phyloP scores from a whole-genome alignment of 345 rosid species.

The Linum lewisii region DNA sequence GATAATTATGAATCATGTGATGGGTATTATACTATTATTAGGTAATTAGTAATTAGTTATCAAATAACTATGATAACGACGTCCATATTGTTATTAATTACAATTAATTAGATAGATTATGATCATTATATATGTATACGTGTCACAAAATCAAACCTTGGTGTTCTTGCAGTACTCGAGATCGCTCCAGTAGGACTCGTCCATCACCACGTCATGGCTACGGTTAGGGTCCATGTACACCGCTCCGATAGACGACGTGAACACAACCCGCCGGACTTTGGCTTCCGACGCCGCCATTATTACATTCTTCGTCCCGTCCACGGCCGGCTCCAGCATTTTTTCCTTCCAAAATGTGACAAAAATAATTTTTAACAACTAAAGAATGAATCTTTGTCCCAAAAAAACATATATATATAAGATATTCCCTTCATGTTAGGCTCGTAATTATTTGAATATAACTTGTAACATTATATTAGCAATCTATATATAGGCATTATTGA shows the following conservation, averaged over 20 bases:
- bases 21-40: too few relatives aligned
- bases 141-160: conserved; percentile 59
- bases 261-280: conserved; percentile 73
- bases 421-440: too few relatives aligned
- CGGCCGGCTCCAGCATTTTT: conserved; percentile 96
- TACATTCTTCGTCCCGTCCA: conserved; percentile 75
- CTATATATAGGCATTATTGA: too few relatives aligned
- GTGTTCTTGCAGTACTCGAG: conserved; percentile 93
- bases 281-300: conserved; percentile 77
- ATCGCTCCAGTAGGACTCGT: conserved; percentile 95
- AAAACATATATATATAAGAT: too few relatives aligned
- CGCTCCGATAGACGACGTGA: conserved; percentile 89
- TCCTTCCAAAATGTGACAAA: conserved; percentile 28
- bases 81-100: too few relatives aligned
- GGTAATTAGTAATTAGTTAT: neutral
- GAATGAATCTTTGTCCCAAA: too few relatives aligned
- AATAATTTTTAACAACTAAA: neutral
- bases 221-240: conserved; percentile 91
- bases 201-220: conserved; percentile 55
- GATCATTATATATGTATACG: too few relatives aligned
- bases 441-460: too few relatives aligned
- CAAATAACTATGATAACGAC: too few relatives aligned
- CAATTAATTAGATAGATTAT: too few relatives aligned
- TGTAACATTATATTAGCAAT: too few relatives aligned
- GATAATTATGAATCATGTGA: too few relatives aligned